These are phyloP conservation scores for Eimeria sp. DNA, from an alignment of 169 alveolate genomes.

Conservation along the genomic window DNA sequence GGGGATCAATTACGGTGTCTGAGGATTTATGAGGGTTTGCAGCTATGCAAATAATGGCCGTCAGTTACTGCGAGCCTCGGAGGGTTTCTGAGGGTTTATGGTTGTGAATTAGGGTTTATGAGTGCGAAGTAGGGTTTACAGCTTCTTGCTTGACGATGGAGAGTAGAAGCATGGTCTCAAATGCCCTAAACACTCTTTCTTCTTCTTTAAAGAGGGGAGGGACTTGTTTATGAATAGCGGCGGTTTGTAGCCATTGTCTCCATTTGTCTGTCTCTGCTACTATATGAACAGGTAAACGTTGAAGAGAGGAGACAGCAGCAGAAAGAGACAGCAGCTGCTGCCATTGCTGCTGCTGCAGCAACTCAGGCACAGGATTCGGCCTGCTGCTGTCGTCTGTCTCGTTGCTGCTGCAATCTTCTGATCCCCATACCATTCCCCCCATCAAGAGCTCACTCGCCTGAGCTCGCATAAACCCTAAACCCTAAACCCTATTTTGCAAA, in stretches of 20 bases:
- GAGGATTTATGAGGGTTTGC: neutral
- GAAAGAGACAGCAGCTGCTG: conserved; percentile 5
- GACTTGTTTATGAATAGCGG: neutral
- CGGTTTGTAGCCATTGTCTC: neutral
- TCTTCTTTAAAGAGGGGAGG: neutral
- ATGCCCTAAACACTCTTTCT: neutral
- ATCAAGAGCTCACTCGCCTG: neutral
- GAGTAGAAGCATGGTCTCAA: neutral
- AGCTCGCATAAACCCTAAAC: neutral
- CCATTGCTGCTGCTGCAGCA: conserved; percentile 1
- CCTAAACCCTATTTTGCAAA: neutral
- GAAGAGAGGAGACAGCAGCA: neutral
- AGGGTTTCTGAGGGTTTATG: neutral
- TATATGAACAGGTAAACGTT: neutral
- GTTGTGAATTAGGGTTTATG: neutral
- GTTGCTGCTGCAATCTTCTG: neutral
- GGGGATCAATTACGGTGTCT: neutral
- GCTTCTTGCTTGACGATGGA: neutral
- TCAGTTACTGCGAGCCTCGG: too few relatives aligned
- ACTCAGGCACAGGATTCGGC: neutral
- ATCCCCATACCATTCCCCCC: neutral
- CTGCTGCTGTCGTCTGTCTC: neutral
- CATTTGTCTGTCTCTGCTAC: neutral
- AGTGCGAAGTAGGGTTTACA: neutral
- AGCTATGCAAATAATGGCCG: too few relatives aligned